Conservation (phyloP, 768 basidiomycete species). For the Dioszegia crocea region DNA sequence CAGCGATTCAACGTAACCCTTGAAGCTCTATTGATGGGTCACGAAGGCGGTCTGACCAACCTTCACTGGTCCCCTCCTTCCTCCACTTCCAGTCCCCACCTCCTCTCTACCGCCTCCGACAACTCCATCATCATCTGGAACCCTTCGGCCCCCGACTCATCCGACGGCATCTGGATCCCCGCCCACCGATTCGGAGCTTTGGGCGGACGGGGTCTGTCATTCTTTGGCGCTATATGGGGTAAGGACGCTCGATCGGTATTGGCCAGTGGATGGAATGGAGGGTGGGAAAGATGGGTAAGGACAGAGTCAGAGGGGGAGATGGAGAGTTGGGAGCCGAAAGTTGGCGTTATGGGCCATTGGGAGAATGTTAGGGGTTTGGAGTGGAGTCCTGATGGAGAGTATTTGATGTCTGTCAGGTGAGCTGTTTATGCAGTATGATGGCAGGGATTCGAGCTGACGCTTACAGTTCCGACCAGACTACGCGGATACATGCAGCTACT, state of each 20-base stretch:
- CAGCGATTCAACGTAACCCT: constrained; percentile 71
- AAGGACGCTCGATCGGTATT: constrained; percentile 61
- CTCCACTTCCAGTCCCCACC: constrained; percentile 48
- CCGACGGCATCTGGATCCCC: constrained; percentile 74
- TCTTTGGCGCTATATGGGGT: constrained; percentile 85
- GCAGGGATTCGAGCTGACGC: not conserved
- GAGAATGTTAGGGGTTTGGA: constrained; percentile 71
- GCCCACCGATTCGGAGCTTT: constrained; percentile 88
- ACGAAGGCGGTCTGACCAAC: constrained; percentile 86
- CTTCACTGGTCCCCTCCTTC: constrained; percentile 69
- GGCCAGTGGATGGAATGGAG: constrained; percentile 91
- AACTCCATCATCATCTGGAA: constrained; percentile 95
- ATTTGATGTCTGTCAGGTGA: constrained; percentile 79
- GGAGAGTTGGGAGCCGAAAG: constrained; percentile 64
- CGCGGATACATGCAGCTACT: constrained; percentile 74
- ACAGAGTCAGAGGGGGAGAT: constrained; percentile 41
- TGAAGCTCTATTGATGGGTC: constrained; percentile 91
- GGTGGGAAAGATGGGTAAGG: constrained; percentile 78
- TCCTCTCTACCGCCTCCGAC: constrained; percentile 86
- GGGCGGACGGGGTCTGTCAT: constrained; percentile 80
- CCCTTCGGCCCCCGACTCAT: constrained; percentile 60
- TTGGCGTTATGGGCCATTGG: constrained; percentile 81
- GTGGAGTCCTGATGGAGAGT: constrained; percentile 85
- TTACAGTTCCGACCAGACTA: constrained; percentile 79
- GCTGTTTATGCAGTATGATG: constrained; percentile 21